phyloP scores from a whole-genome alignment of 768 basidiomycete species.

The Pulveroboletus sp. region DNA sequence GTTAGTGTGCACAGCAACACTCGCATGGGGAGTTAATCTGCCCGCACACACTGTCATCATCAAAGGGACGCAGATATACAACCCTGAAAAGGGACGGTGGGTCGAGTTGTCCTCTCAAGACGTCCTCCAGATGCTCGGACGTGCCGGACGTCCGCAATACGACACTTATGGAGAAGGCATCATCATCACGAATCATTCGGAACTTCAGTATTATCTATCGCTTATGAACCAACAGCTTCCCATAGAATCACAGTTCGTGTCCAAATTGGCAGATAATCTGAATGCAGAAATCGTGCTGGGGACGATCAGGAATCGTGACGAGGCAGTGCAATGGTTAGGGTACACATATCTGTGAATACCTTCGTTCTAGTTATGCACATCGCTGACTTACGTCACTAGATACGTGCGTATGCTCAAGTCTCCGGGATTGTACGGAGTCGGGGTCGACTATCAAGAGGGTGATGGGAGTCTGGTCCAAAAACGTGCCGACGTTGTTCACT shows the following conservation, averaged over 20 bases:
- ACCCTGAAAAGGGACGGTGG: conserved; percentile 98
- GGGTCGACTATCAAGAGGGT: conserved; percentile 86
- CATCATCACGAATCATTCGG: conserved; percentile 96
- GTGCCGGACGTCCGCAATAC: conserved; percentile 95
- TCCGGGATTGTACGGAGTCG: conserved; percentile 83
- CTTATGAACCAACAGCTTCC: conserved; percentile 96
- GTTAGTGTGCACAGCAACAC: conserved; percentile 92
- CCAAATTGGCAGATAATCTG: conserved; percentile 88
- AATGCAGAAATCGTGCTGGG: conserved; percentile 98
- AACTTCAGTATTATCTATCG: conserved; percentile 94
- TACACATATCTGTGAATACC: conserved; percentile 82
- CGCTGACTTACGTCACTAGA: conserved; percentile 34
- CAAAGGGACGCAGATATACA: conserved; percentile 99
- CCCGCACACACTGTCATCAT: conserved; percentile 98
- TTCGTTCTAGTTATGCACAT: conserved; percentile 1
- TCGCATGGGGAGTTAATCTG: conserved; percentile 99
- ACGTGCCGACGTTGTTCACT: conserved; percentile 88
- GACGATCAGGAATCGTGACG: conserved; percentile 90
- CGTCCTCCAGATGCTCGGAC: conserved; percentile 97
- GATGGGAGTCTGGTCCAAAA: conserved; percentile 84
- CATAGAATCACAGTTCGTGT: conserved; percentile 93
- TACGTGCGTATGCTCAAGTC: conserved; percentile 93
- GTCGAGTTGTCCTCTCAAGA: conserved; percentile 93
- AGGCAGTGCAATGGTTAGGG: conserved; percentile 96
- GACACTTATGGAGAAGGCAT: conserved; percentile 97